Evolutionary conservation across 2,329 filamentous ascomycete genomes (phyloP), one percentile per base, ranked within the genome.

Genomic region (Cladosporium sp.): DNA sequence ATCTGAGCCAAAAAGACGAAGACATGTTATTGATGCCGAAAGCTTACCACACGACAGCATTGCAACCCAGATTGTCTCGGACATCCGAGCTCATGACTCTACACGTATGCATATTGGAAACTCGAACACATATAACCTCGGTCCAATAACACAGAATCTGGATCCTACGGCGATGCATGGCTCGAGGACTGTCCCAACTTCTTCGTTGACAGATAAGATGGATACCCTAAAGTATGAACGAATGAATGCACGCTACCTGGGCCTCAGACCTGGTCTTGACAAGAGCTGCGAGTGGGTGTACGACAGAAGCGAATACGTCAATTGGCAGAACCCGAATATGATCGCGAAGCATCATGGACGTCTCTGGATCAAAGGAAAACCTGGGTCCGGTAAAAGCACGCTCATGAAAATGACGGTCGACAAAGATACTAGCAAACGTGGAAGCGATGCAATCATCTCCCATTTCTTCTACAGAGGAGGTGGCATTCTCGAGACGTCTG

Each of bases 381-480:
- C 53, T 28, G 57, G 57, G 9, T 50, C 37, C 25, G 57, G 57
- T 12, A 59, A 59, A 40, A 56, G 51, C n/a, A 44, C 55, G 13
- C 42, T 56, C 6, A 36, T 61, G 53, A 44, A 44, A 10, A 32
- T 34, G 6, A 53, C 48, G 13, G 28, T 59, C 13, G 48, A 57
- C 17, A 32, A 58, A 17, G 24, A 57, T 13, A 32, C 47, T 4
- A 19, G 10, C 19, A 13, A 22, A 19, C 28, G 17, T n/a, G 24
- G 2, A 9, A 28, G 44, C 13, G 17, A 22, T 2, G 42, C 32
- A 4, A 17, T 28, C 9, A 36, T 34, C 15, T 40, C 25, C 9
- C 37, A 49, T n/a, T 34, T 40, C 15, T 56, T 56, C 28, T 59
- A 57, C 53, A 52, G 52, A 15, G 19, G 40, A 22, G 40, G 40